Evolutionary conservation across 441 rosid genomes (phyloP), one percentile per base, ranked within the genome.

Genomic region (Syzygium syzygioides): DNA sequence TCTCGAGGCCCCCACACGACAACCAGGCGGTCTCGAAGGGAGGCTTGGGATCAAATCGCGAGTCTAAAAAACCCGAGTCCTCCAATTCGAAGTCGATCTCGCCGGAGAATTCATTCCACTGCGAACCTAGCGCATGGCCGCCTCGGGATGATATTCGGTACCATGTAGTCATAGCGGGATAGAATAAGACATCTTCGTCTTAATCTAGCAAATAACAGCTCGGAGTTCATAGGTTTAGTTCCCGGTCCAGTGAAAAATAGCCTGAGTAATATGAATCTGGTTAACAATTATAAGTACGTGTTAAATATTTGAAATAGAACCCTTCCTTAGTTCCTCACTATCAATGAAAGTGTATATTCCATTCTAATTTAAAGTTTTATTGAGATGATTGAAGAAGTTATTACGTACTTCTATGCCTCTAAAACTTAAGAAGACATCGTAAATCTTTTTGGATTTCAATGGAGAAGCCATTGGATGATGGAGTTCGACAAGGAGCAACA

Each of bases 401-500:
- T 60, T 60, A 6, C 66, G 66, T 2, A 60, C 7, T 1, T 60
- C 32, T 4, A 30, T 60, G 66, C 66, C 32, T 60, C 66, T 28
- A 0, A 28, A 60, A 6, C 32, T 60, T 15, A 28, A 28, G 18
- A 60, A 64, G 12, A 64, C 23, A 1, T 64, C 23, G 3, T 64
- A 10, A 17, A 30, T 66, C 41, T 9, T 15, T 66, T 66, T 30
- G 6, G 1, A 2, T 9, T 66, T 66, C 1, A 0, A 17, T 5
- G 41, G 32, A 1, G 13, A 66, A 32, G 41, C 41, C 76, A 66
- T 66, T 18, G 13, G 5, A 66, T 66, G 41, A 32, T 30, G 79
- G 20, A 30, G 23, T 8, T 0, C 2, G 18, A 66, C 12, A 18
- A 66, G 4, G 0, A 8, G 41, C 79, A 32, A 4, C 3, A 1